Conservation (phyloP, 139 green algal species). For the Closterium sp. region DNA sequence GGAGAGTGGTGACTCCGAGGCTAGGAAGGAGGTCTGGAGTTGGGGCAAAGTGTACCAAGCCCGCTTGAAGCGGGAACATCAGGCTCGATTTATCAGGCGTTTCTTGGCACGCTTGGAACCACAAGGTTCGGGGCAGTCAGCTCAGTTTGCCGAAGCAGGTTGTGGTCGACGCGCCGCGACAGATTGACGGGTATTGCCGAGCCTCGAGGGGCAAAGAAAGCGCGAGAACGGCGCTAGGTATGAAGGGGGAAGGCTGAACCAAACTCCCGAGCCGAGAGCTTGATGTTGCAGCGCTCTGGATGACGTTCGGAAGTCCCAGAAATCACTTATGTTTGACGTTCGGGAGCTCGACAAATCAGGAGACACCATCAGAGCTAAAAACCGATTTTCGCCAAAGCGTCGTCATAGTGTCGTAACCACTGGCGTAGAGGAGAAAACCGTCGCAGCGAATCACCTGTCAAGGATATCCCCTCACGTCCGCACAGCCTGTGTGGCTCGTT, state of each 20-base stretch:
- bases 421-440: neutral
- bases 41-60: too few species aligned
- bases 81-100: neutral
- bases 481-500: neutral
- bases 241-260: neutral
- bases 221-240: neutral
- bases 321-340: neutral
- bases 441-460: neutral
- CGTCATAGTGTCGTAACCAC: neutral
- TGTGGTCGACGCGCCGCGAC: neutral
- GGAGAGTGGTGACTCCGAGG: neutral
- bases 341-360: neutral
- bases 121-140: neutral
- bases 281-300: neutral
- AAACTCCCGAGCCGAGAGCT: neutral
- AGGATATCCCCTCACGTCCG: neutral
- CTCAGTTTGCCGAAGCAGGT: too few species aligned
- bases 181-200: neutral
- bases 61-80: too few species aligned
- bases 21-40: neutral
- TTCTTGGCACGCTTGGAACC: neutral
- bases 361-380: neutral
- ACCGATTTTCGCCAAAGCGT: neutral
- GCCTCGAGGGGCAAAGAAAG: neutral
- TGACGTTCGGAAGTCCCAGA: neutral